Conservation (phyloP, 345 rosid genomes). For the Clausena lansium region DNA sequence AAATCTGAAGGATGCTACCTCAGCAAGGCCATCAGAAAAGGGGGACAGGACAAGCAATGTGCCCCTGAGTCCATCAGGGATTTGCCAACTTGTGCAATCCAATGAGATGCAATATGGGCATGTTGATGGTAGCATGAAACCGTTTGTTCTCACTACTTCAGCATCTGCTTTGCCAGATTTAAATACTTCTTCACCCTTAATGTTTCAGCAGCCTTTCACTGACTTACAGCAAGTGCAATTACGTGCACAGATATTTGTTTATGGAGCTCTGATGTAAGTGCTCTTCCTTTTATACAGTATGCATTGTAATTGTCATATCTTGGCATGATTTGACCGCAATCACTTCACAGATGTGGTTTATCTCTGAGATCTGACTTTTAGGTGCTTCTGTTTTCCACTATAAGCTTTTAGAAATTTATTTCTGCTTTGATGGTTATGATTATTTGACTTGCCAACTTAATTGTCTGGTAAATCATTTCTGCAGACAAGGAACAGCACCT, state of each 20-base stretch:
- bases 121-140: conserved; percentile 43
- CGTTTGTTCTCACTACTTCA: conserved; percentile 45
- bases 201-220: conserved; percentile 86
- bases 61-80: conserved; percentile 40
- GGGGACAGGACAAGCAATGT: conserved; percentile 45
- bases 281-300: background rate
- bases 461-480: conserved; percentile 21
- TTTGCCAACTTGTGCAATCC: conserved; percentile 49
- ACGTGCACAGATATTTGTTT: conserved; percentile 98
- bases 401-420: background rate
- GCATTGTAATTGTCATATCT: background rate
- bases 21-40: conserved; percentile 42
- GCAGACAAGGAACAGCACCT: conserved; percentile 88
- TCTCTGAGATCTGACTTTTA: background rate
- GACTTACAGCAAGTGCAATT: conserved; percentile 98
- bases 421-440: background rate
- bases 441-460: background rate
- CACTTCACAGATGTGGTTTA: background rate
- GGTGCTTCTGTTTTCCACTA: background rate
- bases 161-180: conserved; percentile 67
- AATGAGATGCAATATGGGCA: conserved; percentile 58
- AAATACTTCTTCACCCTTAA: conserved; percentile 51
- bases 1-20: conserved; percentile 42
- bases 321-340: background rate
- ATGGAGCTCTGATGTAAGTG: conserved; percentile 93